These are phyloP conservation scores for Syzygium oleosum DNA, from an alignment of 345 rosid species.

Conservation along the genomic window DNA sequence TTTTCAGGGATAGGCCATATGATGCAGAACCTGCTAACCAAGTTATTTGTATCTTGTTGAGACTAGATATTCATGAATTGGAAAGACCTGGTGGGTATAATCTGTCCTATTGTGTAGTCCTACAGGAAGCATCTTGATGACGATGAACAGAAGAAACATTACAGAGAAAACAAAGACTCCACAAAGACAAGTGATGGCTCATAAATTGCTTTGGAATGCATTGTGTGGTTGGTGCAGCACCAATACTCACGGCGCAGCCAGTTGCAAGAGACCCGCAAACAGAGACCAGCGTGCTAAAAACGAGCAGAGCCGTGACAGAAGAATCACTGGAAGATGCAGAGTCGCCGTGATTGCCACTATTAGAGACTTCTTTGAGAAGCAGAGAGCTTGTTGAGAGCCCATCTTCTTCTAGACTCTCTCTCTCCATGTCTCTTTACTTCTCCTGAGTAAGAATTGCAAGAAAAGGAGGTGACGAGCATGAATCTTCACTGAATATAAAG, in stretches of 20 bases:
- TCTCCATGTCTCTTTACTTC: not conserved
- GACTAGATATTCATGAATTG: not conserved
- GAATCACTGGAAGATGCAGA: not conserved
- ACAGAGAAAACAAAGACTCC: not conserved
- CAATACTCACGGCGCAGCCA: constrained; percentile 23
- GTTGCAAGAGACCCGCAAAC: no score
- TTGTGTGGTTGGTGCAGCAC: not conserved
- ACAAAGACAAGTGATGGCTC: not conserved
- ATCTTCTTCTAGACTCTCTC: not conserved
- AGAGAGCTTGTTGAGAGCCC: not conserved
- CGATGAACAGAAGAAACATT: not conserved
- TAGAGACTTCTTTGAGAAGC: not conserved
- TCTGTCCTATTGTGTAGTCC: not conserved
- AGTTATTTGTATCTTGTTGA: not conserved
- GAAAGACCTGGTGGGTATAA: not conserved
- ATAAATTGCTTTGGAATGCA: not conserved
- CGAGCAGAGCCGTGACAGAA: constrained; percentile 12
- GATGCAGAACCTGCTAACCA: not conserved
- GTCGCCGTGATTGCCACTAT: not conserved
- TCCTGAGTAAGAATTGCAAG: not conserved
- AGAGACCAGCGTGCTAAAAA: constrained; percentile 20
- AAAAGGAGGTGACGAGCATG: not conserved
- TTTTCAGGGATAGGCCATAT: not conserved
- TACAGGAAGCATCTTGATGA: not conserved
- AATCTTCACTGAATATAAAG: not conserved